Base-by-base conservation (phyloP, 1,139 yeast species). In the Meyerozyma smithsonii region DNA sequence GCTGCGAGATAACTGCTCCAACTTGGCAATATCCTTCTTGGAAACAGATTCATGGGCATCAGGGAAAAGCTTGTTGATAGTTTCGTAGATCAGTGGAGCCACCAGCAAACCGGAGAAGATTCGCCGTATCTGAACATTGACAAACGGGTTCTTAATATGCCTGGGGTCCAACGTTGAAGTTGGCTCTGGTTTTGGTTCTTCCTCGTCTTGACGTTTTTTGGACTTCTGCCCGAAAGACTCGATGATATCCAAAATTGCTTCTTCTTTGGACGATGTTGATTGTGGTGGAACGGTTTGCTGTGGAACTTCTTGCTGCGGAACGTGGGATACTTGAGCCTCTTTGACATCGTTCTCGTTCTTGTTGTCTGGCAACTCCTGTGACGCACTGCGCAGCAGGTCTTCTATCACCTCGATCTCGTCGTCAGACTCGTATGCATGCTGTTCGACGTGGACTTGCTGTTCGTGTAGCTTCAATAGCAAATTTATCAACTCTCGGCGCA, bases 401-500 rank as follows among this genome's bases (percentile, higher is more conserved):
- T 57, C 56, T 44, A 50, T 46, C 5, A 57, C 56, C 38, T 59
- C 60, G 25, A 59, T 50, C 10, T 58, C 64, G 26, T 49, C 58
- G 10, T 56, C 61, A 7, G 41, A 23, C 10, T 36, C 18, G 35
- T 41, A 18, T 16, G 21, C 4, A 20, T 11, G 33, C 39, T 14
- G 37, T 18, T 15, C 33, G 30, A 8, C 39, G 32, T 19, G 16
- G 10, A 28, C 36, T 42, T 52, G 59, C 16, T 43, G 41, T 35
- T 48, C 39, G 39, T 66, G 71, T 26, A 68, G 48, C 11, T 50
- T 47, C 28, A 61, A 47, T 23, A 68, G 47, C 3, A 51, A 47
- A 5, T 58, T 45, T 32, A 66, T 62, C 39, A 66, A 53, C 24
- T 59, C 58, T 35, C 52, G 54, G 39, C 74, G 50, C 55, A 65